Base-by-base conservation (phyloP, 192 early-diverging fungal genomes). In the Oehlia diaphana region DNA sequence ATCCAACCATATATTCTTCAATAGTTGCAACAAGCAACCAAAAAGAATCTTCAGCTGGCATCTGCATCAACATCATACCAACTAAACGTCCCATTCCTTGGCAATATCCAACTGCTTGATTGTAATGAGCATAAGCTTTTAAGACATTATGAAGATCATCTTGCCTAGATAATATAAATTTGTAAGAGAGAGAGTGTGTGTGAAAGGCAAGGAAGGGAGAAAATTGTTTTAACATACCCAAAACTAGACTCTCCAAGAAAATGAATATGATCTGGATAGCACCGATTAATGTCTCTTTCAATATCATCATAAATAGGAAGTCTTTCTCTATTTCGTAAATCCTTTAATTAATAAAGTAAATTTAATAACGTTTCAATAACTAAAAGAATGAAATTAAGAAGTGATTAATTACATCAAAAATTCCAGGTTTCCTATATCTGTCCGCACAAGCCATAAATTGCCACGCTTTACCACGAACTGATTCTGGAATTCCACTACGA, bases 71-170 rank as follows among this genome's bases (percentile, higher is more conserved):
- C 84, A 98, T 92, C 86, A 96, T 90, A 0, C 96, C 96, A 16
- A 92, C 97, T 63, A 99, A 76, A 67, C 96, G 89, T 1, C 96
- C 95, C 96, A 98, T 98, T 12, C 97, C 97, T 82, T 98, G 97
- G 81, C 96, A 97, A 84, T 99, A 99, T 39, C 96, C 97, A 8
- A 98, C 84, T 33, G 85, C 79, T 4, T 89, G 88, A 78, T 98
- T 95, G 84, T 96, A 94, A 28, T 95, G 90, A 2, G 96, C 94
- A 79, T 96, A 99, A 0, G 95, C 94, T 61, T 91, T 89, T 35
- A 99, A 85, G 7, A 98, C 86, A 6, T 87, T 87, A n/a, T 91
- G 87, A 26, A 99, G 83, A 82, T 95, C 92, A 44, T 84, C 85
- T 84, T 96, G 96, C 2, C 72, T 73, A 53, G 4, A 42, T 33